Base-by-base conservation (phyloP, 164 flowering plant species). In the Stephania yunnanensis region DNA sequence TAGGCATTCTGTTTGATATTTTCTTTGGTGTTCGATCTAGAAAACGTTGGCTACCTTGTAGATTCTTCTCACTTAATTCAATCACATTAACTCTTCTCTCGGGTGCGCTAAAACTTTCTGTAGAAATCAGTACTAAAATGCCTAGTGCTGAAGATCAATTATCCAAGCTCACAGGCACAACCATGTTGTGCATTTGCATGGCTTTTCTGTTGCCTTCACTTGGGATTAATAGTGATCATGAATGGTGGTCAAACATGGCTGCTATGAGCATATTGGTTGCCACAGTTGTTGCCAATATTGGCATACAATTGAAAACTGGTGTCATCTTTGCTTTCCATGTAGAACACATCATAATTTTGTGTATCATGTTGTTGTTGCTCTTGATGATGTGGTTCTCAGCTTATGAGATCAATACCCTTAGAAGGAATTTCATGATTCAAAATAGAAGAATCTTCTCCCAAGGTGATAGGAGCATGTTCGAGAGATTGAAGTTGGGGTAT, bases 301-400 rank as follows among this genome's bases (percentile, higher is more conserved):
- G 75, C 52, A 73, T 78, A 1, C 79, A 81, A 29, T 22, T 81
- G 15, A 4, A 1, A 22, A 75, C 80, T 10, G 74, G 77, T 66
- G 71, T 46, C 17, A 46, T 50, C 30, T 64, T 74, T 22, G 6
- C 3, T 20, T 12, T 74, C 66, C 58, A 45, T 9, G 2, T 66
- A 5, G 31, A 74, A 66, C 76, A 65, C 19, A 22, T 74, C 36
- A 25, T 25, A 64, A 13, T 12, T 74, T 11, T 36, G n/a, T 20
- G 64, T 31, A 44, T 69, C 69, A 74, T 74, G 61, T 15, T 74
- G n/a, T 7, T 74, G 46, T 65, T 50, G 10, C 10, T 9, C 55
- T 50, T 13, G 55, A 36, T 36, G 42, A 36, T 36, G 42, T 36
- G 42, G 42, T 36, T 36, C 4, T 36, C 42, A 36, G 42, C 42